A percentile compares a stretch with the other conserved stretches of the same genome.
Conservation (phyloP, 768 basidiomycete genomes). For the Boletus huronensis region DNA sequence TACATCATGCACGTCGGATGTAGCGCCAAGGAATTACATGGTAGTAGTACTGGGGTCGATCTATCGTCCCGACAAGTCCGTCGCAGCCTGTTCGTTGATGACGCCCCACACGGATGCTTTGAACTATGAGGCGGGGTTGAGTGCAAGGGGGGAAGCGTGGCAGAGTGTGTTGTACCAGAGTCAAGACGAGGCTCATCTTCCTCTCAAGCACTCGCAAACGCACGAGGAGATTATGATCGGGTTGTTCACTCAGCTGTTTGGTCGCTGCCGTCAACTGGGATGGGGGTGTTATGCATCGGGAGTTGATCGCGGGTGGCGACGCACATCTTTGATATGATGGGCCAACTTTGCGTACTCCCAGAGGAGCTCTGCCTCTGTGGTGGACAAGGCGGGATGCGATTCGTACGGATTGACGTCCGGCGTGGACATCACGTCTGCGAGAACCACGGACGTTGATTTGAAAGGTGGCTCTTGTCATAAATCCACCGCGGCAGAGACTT, state of each 20-base stretch:
- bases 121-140: slow-evolving; percentile 51
- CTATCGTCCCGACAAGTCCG: slow-evolving; percentile 14
- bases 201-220: slow-evolving; percentile 80
- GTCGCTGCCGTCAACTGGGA: slow-evolving; percentile 62
- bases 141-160: background rate
- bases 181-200: slow-evolving; percentile 94
- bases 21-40: slow-evolving; percentile 15
- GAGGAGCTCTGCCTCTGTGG: slow-evolving; percentile 73
- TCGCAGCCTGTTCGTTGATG: slow-evolving; percentile 68
- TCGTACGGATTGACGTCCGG: slow-evolving; percentile 64
- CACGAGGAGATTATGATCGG: slow-evolving; percentile 72
- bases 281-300: background rate
- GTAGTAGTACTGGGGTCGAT: slow-evolving; percentile 14
- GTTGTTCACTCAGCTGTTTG: slow-evolving; percentile 66
- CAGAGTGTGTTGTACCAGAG: slow-evolving; percentile 52
- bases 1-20: too few species aligned
- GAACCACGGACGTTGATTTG: background rate
- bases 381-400: slow-evolving; percentile 60
- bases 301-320: slow-evolving; percentile 16
- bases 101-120: slow-evolving; percentile 96
- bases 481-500: background rate
- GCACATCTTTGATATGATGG: slow-evolving; percentile 73
- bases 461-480: background rate
- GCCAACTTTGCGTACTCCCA: slow-evolving; percentile 93
- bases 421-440: background rate